A percentile compares a stretch with the other conserved stretches of the same genome.
These are phyloP conservation scores for Botrytis squamosa DNA, from an alignment of 2,329 filamentous ascomycete species.

Conservation along the genomic window DNA sequence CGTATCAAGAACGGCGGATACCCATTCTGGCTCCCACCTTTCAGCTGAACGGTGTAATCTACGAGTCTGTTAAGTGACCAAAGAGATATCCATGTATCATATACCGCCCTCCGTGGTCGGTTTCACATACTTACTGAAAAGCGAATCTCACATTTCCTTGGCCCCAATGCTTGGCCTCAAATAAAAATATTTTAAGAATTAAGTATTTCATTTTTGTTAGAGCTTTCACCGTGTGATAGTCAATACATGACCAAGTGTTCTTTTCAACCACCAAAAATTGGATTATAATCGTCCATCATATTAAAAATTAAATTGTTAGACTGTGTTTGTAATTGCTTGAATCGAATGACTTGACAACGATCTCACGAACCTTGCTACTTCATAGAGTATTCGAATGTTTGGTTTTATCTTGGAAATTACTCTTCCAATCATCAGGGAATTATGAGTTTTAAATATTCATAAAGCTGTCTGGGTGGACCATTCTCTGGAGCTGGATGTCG, in stretches of 20 bases:
- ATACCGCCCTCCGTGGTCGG: conserved; percentile 6
- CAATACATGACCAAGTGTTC: not conserved
- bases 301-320: not conserved
- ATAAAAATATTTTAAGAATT: not conserved
- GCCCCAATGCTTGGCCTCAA: conserved; percentile 1
- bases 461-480: not conserved
- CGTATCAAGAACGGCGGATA: conserved; percentile 93
- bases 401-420: not conserved
- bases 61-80: not conserved
- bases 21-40: conserved; percentile 90
- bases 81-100: conserved; percentile 18
- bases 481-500: not conserved
- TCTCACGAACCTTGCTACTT: not conserved
- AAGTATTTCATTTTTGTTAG: not conserved
- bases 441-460: not conserved
- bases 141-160: conserved; percentile 1
- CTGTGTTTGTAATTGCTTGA: not conserved
- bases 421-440: not conserved
- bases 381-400: not conserved
- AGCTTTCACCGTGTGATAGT: not conserved
- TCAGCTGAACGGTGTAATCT: conserved; percentile 42
- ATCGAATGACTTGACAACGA: not conserved
- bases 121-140: conserved; percentile 20
- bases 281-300: not conserved
- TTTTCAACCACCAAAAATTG: not conserved